Conservation (phyloP, 2,329 filamentous ascomycete species). For the Fusarium austroafricanum region DNA sequence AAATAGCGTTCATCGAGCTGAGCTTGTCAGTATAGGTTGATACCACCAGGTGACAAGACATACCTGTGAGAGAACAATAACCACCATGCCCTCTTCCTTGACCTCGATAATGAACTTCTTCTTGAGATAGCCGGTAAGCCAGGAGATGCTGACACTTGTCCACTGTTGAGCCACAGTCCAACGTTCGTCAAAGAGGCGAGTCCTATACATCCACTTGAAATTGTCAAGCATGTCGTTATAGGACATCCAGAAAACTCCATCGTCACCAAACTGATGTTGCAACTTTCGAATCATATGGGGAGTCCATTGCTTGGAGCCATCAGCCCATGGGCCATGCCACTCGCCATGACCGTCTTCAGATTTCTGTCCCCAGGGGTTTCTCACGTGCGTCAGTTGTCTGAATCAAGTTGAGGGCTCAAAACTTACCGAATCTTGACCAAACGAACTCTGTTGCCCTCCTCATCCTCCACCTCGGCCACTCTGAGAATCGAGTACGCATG, state of each 20-base stretch:
- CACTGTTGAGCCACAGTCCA: constrained; percentile 61
- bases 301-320: constrained; percentile 80
- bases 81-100: constrained; percentile 55
- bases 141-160: constrained; percentile 57
- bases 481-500: constrained; percentile 66
- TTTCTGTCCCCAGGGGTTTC: constrained; percentile 78
- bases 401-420: background rate
- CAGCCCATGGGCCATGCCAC: constrained; percentile 79
- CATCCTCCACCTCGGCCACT: constrained; percentile 57
- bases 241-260: constrained; percentile 66
- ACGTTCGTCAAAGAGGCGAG: constrained; percentile 58
- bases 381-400: constrained; percentile 44
- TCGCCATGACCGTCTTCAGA: constrained; percentile 58
- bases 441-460: constrained; percentile 54
- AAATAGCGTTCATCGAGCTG: constrained; percentile 61
- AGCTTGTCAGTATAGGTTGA: constrained; percentile 12
- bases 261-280: constrained; percentile 74
- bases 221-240: constrained; percentile 58
- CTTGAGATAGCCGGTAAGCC: constrained; percentile 59
- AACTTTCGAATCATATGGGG: constrained; percentile 76
- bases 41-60: background rate
- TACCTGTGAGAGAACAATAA: constrained; percentile 58
- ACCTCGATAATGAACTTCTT: constrained; percentile 58
- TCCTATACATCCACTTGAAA: constrained; percentile 59
- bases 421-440: constrained; percentile 59